Evolutionary conservation across 768 basidiomycete species (phyloP), one percentile per base, ranked within the genome.

Genomic region (Kwoniella dendrophila): DNA sequence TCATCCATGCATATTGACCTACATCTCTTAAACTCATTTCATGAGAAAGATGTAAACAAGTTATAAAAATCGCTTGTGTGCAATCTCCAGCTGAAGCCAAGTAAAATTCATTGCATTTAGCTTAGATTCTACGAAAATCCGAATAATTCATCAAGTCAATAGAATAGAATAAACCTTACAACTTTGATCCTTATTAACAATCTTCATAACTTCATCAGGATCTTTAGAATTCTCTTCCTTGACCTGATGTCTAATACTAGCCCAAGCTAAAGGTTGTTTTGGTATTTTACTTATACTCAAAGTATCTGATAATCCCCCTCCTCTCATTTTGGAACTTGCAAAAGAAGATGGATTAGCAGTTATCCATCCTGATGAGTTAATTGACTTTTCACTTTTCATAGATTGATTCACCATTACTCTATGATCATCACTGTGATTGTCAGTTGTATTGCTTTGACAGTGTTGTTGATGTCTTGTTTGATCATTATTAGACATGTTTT

Each of bases 31-130:
- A 47, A 12, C 59, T 61, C 66, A 71, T 71, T 56, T 75, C 74
- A 59, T 73, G 74, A 1, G 64, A 60, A 3, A 75, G 51, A 48
- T 75, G 72, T 18, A 75, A 58, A 56, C 74, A 75, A 14, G 69
- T 71, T 7, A 73, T 45, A n/a, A 75, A 29, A 3, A 75, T 72
- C 34, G 66, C 72, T 50, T 75, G 74, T 22, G 55, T 70, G 43
- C 74, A 75, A 29, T 55, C 34, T 1, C 27, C 32, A 16, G 47
- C 56, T 58, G 30, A n/a, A n/a, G n/a, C n/a, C n/a, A n/a, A n/a
- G n/a, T n/a, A n/a, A n/a, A n/a, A n/a, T n/a, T n/a, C n/a, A n/a
- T n/a, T n/a, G n/a, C n/a, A n/a, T n/a, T n/a, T n/a, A n/a, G n/a
- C n/a, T n/a, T n/a, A n/a, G n/a, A n/a, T n/a, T n/a, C n/a, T n/a